These are phyloP conservation scores for Diaporthe vaccinii DNA, from an alignment of 2,329 filamentous ascomycete species.

Conservation along the genomic window DNA sequence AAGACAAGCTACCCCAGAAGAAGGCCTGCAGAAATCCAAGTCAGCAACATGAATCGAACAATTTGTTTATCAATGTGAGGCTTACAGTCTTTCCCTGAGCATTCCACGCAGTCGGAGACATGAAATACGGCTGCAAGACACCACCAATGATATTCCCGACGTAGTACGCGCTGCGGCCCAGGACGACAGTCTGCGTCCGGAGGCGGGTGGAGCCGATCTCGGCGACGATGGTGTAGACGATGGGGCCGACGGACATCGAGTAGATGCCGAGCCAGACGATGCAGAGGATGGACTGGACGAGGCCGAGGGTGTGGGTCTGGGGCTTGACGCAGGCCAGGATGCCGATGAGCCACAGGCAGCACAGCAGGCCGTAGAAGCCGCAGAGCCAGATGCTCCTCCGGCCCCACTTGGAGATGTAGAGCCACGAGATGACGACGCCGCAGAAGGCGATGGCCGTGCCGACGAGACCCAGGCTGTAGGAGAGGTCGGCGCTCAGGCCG, in stretches of 20 bases:
- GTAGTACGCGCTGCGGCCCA: slow-evolving; percentile 58
- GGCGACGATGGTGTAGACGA: slow-evolving; percentile 60
- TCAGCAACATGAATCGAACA: too few species aligned
- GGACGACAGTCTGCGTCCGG: slow-evolving; percentile 60
- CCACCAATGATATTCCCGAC: slow-evolving; percentile 57
- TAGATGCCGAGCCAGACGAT: slow-evolving; percentile 61
- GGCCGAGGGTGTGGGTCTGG: slow-evolving; percentile 52
- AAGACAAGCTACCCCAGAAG: slow-evolving; percentile 56
- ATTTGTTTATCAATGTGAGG: too few species aligned
- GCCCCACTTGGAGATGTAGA: slow-evolving; percentile 57
- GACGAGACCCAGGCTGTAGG: slow-evolving; percentile 58
- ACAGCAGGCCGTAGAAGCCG: slow-evolving; percentile 55
- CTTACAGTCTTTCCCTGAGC: slow-evolving; percentile 55
- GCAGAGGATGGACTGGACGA: slow-evolving; percentile 57
- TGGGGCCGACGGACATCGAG: slow-evolving; percentile 59
- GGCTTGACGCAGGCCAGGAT: slow-evolving; percentile 55
- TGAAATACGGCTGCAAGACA: slow-evolving; percentile 54
- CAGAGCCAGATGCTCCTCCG: slow-evolving; percentile 58
- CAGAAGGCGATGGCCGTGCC: slow-evolving; percentile 59
- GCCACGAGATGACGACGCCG: slow-evolving; percentile 59
- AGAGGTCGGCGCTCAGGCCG: slow-evolving; percentile 53
- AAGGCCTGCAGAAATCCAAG: slow-evolving; percentile 50
- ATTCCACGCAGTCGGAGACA: slow-evolving; percentile 57
- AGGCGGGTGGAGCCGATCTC: slow-evolving; percentile 61
- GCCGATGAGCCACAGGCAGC: slow-evolving; percentile 59